Percentiles rank a stretch among this genome's conserved stretches.
phyloP scores from a whole-genome alignment of 2,329 filamentous ascomycete genomes.

The Colletotrichum navitas region DNA sequence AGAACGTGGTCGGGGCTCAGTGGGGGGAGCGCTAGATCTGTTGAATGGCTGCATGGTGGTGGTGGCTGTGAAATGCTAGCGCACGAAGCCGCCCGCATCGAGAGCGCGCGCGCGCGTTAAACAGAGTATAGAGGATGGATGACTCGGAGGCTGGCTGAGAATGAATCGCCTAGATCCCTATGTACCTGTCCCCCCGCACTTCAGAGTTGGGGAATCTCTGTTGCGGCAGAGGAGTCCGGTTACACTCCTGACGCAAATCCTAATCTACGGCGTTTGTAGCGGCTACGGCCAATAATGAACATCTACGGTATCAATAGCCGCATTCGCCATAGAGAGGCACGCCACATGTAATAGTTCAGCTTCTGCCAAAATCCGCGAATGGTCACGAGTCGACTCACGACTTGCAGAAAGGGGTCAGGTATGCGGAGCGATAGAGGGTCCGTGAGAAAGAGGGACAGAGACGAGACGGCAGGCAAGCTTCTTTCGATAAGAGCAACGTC shows the following conservation, averaged over 20 bases:
- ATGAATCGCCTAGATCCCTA: conserved; percentile 21
- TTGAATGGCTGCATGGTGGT: conserved; percentile 11
- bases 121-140: conserved; percentile 23
- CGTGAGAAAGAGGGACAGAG: not conserved
- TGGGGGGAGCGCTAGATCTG: conserved; percentile 20
- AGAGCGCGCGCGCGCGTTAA: conserved; percentile 17
- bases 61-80: conserved; percentile 40
- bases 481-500: conserved; percentile 13
- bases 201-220: conserved; percentile 27
- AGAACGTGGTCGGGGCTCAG: conserved; percentile 12
- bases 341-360: not conserved
- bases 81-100: conserved; percentile 15
- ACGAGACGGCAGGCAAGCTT: not conserved
- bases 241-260: no score
- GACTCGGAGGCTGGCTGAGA: conserved; percentile 31
- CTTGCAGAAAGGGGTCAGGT: not conserved
- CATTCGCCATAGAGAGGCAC: not conserved
- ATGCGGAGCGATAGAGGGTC: not conserved
- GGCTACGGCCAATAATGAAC: no score
- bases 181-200: conserved; percentile 24
- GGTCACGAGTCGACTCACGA: not conserved
- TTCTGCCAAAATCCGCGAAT: not conserved
- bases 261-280: no score
- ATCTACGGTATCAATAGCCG: no score
- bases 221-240: no score